Evolutionary conservation across 495 filamentous ascomycete species (phyloP).

Genomic region (Mytilinidion resinicola): DNA sequence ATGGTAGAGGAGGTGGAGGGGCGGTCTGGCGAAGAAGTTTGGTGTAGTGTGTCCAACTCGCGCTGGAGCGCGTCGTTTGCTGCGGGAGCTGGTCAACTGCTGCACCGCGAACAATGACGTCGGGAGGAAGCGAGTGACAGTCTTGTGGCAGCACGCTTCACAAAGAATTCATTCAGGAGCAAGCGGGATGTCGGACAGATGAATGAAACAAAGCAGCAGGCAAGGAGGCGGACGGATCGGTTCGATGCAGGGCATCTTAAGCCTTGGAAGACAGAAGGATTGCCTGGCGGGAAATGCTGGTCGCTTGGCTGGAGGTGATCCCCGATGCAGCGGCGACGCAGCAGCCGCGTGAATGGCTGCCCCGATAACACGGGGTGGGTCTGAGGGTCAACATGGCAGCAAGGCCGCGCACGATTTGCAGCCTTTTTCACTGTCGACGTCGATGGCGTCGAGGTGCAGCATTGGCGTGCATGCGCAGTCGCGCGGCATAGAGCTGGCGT

Average conservation of each 20-base stretch:
- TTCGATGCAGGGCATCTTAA: background rate
- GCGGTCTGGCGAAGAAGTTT: background rate
- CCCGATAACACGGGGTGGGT: conserved; percentile 1
- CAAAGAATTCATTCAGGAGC: background rate
- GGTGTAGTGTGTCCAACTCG: background rate
- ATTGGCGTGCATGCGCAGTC: too few relatives aligned
- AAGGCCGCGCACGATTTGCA: background rate
- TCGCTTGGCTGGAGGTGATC: too few relatives aligned
- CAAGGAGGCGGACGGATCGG: background rate
- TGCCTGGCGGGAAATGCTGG: background rate
- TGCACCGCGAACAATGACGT: background rate
- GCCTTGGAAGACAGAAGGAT: background rate
- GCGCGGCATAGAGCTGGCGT: too few relatives aligned
- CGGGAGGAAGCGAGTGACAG: background rate
- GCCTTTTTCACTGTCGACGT: background rate
- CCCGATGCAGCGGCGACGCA: too few relatives aligned
- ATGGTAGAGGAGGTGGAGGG: conserved; percentile 33
- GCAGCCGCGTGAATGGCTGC: background rate
- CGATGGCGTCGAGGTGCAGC: background rate
- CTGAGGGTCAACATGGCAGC: background rate
- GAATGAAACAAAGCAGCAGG: background rate
- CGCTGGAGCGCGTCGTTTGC: background rate
- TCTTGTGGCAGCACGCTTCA: background rate
- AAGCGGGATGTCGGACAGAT: background rate
- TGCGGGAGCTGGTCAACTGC: background rate